These are phyloP conservation scores for Populus ilicifolia DNA, from an alignment of 345 rosid genomes.

Conservation along the genomic window DNA sequence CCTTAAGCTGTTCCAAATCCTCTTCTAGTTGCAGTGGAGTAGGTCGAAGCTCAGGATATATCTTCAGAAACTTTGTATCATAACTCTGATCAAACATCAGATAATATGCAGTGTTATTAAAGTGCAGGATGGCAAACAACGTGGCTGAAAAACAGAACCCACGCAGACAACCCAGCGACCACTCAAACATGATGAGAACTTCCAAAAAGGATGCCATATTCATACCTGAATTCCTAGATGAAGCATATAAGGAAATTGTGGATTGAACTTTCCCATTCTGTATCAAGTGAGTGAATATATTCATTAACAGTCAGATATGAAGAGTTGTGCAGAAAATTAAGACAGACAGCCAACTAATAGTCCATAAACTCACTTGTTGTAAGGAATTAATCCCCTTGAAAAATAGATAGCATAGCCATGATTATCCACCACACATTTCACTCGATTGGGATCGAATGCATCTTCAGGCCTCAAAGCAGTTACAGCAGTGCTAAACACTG, in stretches of 20 bases:
- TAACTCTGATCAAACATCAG: slow-evolving; percentile 53
- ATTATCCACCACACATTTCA: slow-evolving; percentile 82
- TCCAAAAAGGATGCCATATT: background rate
- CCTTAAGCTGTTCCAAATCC: slow-evolving; percentile 97
- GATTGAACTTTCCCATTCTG: slow-evolving; percentile 80
- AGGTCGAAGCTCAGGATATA: slow-evolving; percentile 75
- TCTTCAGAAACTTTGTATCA: slow-evolving; percentile 78
- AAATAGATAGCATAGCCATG: slow-evolving; percentile 85
- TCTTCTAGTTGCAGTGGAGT: slow-evolving; percentile 91
- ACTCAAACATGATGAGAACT: background rate
- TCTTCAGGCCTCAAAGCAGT: slow-evolving; percentile 84
- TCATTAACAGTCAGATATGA: slow-evolving; percentile 2
- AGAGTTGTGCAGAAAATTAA: background rate
- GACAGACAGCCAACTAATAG: background rate
- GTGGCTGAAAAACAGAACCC: background rate
- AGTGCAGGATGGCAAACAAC: background rate
- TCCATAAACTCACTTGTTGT: slow-evolving; percentile 62
- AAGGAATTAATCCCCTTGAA: slow-evolving; percentile 89
- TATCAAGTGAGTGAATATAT: slow-evolving; percentile 16
- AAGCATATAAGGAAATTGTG: slow-evolving; percentile 77
- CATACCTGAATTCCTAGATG: slow-evolving; percentile 97
- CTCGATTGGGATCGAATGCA: slow-evolving; percentile 86
- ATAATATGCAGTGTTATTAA: background rate
- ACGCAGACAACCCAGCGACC: background rate
- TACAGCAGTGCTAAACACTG: slow-evolving; percentile 96